A percentile compares a stretch with the other conserved stretches of the same genome.
phyloP scores from a whole-genome alignment of 208 protist genomes.

The Tritrichomonas musculus region DNA sequence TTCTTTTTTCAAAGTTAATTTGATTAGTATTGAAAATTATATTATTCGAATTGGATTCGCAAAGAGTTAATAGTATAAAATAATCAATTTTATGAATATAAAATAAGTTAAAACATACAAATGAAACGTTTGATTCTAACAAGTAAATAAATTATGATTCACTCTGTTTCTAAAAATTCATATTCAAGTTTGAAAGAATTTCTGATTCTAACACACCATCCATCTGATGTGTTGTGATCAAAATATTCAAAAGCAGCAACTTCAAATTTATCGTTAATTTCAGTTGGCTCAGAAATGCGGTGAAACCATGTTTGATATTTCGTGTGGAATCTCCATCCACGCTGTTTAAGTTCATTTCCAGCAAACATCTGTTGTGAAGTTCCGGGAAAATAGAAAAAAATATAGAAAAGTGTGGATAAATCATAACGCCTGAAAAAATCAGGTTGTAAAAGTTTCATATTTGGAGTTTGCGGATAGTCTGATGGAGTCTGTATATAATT shows the following conservation, averaged over 20 bases:
- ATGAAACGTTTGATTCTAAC: no score
- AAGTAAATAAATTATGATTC: no score
- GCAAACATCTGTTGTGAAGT: neutral
- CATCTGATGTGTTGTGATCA: neutral
- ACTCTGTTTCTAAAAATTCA: no score
- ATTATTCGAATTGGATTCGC: no score
- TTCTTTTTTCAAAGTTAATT: no score
- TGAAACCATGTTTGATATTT: slow-evolving; percentile 36
- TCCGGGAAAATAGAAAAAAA: slow-evolving; percentile 11
- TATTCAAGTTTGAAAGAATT: neutral
- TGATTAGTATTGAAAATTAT: no score
- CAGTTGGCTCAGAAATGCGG: neutral
- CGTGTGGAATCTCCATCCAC: neutral
- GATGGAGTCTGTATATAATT: neutral
- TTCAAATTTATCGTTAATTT: neutral
- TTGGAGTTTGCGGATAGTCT: neutral
- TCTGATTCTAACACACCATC: neutral
- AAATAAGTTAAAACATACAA: no score
- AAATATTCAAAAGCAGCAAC: neutral
- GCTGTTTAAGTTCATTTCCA: neutral
- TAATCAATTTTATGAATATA: no score
- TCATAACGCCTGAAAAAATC: neutral
- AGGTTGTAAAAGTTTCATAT: neutral
- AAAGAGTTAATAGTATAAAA: no score
- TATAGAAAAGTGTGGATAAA: neutral